phyloP scores from a whole-genome alignment of 148 eudicot species.

The Silene conica region DNA sequence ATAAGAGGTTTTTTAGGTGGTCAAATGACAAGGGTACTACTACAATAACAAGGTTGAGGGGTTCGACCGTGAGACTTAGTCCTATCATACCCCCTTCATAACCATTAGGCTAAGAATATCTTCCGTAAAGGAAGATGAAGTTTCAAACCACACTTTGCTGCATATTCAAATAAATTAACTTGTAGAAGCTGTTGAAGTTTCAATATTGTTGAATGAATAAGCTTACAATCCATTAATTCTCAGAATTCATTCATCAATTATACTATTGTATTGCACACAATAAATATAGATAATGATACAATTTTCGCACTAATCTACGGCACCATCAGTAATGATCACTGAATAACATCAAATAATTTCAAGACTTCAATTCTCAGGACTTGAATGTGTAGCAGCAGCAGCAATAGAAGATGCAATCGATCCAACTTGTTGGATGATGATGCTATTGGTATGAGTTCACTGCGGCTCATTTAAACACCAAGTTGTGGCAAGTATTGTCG shows the following conservation, averaged over 20 bases:
- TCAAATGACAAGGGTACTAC: too few species aligned
- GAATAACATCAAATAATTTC: conserved; percentile 12
- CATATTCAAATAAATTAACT: too few species aligned
- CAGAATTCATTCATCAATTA: conserved; percentile 4
- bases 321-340: conserved; percentile 13
- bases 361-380: conserved; percentile 16
- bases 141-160: too few species aligned
- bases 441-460: conserved; percentile 2
- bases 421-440: neutral
- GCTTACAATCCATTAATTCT: neutral
- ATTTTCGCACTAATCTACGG: neutral
- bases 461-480: conserved; percentile 46
- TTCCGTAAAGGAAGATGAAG: too few species aligned
- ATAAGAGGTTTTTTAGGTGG: too few species aligned
- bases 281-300: conserved; percentile 13
- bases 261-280: neutral
- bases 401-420: conserved; percentile 2
- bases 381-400: conserved; percentile 24
- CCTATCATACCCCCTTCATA: too few species aligned
- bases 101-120: too few species aligned
- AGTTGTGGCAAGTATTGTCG: conserved; percentile 84
- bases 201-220: neutral
- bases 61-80: too few species aligned
- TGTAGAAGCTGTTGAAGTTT: conserved; percentile 12
- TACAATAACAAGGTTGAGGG: too few species aligned